Evolutionary conservation across 2,329 filamentous ascomycete genomes (phyloP), one percentile per base, ranked within the genome.

Genomic region (Pseudogymnoascus sp.): DNA sequence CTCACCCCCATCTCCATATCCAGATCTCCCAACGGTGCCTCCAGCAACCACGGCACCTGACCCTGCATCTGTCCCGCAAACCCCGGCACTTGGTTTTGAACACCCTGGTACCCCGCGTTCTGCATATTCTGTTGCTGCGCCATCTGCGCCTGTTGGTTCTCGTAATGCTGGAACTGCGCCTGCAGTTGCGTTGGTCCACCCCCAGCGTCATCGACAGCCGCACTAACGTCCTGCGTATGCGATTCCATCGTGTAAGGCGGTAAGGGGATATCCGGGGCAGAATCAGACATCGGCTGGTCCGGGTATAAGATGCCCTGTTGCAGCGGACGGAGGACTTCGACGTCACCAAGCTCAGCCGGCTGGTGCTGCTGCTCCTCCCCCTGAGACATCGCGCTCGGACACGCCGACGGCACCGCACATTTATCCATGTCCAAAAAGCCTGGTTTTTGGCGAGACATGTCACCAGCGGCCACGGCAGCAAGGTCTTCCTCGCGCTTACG

Each of bases 401-500:
- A 62, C 60, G 34, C 37, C 18, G 16, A 21, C 5, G 45, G 39
- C 42, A 45, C 29, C 26, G 62, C 57, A 23, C 45, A 60, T 47
- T 34, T 34, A 14, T 21, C 39, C 18, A 62, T 21, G 2, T 40
- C 54, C 16, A 40, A 40, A 23, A 31, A 23, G 1, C 37, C 54
- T 1, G 34, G 31, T 29, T 23, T 57, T 4, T 54, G 62, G 11
- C 59, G 42, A 23, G 64, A 51, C 21, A 66, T 51, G 26, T 59
- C 67, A 26, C 68, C 64, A 4, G 57, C 65, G 16, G 63, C 21
- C 8, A 64, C 8, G 21, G 42, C 51, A 23, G 73, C 72, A 16
- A 80, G 70, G 63, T 85, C 83, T 63, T 79, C 79, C 45, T 79
- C 76, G 60, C 85, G 77, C 47, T 80, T 81, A 11, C 78, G 77